Conservation (phyloP, 192 early-diverging fungal genomes). For the Radiomyces spectabilis region DNA sequence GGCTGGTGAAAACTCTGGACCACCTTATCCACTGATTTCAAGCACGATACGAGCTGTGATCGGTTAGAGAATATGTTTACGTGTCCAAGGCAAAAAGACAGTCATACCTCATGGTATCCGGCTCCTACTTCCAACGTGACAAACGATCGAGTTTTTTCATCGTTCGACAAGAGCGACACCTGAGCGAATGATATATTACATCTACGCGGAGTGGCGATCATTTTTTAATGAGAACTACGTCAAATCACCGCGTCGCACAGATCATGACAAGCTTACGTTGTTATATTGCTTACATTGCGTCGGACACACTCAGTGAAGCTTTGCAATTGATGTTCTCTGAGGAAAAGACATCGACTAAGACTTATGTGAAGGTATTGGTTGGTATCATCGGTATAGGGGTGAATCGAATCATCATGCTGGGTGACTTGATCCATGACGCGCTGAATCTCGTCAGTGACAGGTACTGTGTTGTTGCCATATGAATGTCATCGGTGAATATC, state of each 20-base stretch:
- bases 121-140: slow-evolving; percentile 35
- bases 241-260: neutral
- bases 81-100: neutral
- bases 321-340: slow-evolving; percentile 42
- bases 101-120: slow-evolving; percentile 31
- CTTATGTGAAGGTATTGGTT: slow-evolving; percentile 32
- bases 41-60: slow-evolving; percentile 1
- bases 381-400: neutral
- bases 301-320: slow-evolving; percentile 24
- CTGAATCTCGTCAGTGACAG: neutral
- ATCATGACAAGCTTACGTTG: slow-evolving; percentile 3
- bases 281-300: slow-evolving; percentile 7
- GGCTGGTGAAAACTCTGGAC: slow-evolving; percentile 3
- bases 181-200: slow-evolving; percentile 27
- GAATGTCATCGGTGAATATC: neutral
- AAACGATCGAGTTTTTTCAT: slow-evolving; percentile 37
- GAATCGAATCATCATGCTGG: neutral
- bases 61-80: neutral
- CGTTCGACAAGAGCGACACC: slow-evolving; percentile 32
- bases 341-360: slow-evolving; percentile 31
- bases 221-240: neutral
- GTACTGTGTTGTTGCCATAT: neutral
- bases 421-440: neutral
- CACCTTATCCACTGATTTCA: slow-evolving; percentile 5
- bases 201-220: no score